These are phyloP conservation scores for Tuber brumale DNA, from an alignment of 495 filamentous ascomycete species.

Conservation along the genomic window DNA sequence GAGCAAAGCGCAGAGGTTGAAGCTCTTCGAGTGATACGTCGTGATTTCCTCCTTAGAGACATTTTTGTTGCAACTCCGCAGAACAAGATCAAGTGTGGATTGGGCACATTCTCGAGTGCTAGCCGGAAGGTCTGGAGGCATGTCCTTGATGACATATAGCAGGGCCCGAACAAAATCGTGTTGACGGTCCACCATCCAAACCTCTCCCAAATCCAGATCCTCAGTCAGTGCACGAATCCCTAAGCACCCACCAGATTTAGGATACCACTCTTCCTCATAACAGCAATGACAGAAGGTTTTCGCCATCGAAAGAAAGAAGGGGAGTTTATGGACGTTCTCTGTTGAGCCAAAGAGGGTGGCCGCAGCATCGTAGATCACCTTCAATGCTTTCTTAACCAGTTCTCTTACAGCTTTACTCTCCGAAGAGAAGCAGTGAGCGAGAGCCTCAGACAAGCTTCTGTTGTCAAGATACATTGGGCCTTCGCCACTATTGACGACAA, in stretches of 20 bases:
- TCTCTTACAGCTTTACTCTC: constrained; percentile 74
- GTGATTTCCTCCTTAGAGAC: constrained; percentile 68
- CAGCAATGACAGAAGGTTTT: constrained; percentile 86
- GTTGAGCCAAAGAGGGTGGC: constrained; percentile 69
- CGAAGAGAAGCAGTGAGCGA: constrained; percentile 79
- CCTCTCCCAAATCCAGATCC: constrained; percentile 71
- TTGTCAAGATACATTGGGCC: constrained; percentile 79
- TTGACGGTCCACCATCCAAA: constrained; percentile 73
- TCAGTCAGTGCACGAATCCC: constrained; percentile 79
- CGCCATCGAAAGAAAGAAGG: constrained; percentile 74
- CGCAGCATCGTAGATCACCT: constrained; percentile 69
- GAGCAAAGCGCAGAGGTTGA: constrained; percentile 71
- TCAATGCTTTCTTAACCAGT: constrained; percentile 69
- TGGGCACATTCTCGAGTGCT: constrained; percentile 75
- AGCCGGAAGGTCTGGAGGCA: constrained; percentile 83
- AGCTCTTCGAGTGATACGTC: constrained; percentile 55
- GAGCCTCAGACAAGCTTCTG: constrained; percentile 75
- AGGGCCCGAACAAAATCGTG: constrained; percentile 77
- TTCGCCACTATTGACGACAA: constrained; percentile 77
- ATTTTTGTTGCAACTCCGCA: constrained; percentile 66
- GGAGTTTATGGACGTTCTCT: constrained; percentile 61
- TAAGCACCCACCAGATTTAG: constrained; percentile 82
- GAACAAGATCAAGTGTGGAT: constrained; percentile 68
- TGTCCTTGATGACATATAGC: constrained; percentile 95
- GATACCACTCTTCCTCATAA: constrained; percentile 95